Evolutionary conservation across 2,329 filamentous ascomycete genomes (phyloP), one percentile per base, ranked within the genome.

Genomic region (Coniochaeta pulveracea): DNA sequence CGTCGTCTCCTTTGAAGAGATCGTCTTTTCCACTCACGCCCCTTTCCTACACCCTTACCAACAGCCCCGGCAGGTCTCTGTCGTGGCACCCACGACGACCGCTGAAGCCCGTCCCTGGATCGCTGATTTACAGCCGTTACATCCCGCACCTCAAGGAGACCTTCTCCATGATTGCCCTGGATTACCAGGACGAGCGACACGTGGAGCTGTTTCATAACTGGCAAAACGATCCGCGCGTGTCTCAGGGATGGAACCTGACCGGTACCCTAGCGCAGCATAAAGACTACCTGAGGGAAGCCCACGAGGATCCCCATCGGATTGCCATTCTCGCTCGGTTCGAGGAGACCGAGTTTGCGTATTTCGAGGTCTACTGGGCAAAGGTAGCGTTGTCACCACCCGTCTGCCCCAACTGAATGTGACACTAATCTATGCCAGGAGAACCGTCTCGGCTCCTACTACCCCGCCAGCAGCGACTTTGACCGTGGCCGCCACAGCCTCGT

Each of bases 141-240:
- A 78, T 88, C 39, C 80, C 81, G 6, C 76, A 86, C 47, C 63
- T 88, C 25, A 63, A 74, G 39, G 78, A 88, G 61, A 80, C 73
- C 42, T 88, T 88, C 52, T 83, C 77, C 39, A 80, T 88, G 63
- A 64, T 81, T n/a, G 75, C 73, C 9, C 65, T 89, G 2, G 77
- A 88, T 51, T 82, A 72, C 55, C 48, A 64, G 19, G 61, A 83
- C 46, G 49, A 60, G 2, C 64, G 72, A 45, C 81, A 89, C 54
- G 57, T 88, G 33, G 57, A 63, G 11, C 63, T 85, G 5, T 88
- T 89, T 62, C 76, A 86, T 55, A 66, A 65, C 36, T 89, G 83
- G 83, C 82, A 86, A 56, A 89, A 89, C 48, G 82, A 88, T 49
- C 82, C 82, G 34, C 78, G 83, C 33, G 83, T 89, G 19, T 80